Percentiles rank a stretch among this genome's conserved stretches.
Conservation (phyloP, 2,329 filamentous ascomycete genomes). For the Beauveria brongniartii region DNA sequence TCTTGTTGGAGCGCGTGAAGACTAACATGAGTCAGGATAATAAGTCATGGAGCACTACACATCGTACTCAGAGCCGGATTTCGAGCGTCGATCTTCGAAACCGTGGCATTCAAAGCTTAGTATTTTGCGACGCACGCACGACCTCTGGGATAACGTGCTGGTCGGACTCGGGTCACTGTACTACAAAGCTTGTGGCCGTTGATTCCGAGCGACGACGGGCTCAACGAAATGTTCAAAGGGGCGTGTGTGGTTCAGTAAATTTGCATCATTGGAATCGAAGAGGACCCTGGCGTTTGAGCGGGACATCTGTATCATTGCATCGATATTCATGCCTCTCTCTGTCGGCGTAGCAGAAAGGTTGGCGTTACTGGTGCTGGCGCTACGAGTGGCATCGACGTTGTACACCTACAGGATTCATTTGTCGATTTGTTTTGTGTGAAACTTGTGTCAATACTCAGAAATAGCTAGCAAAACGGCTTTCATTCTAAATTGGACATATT, state of each 20-base stretch:
- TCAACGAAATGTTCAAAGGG: not conserved
- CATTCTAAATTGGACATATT: too few relatives aligned
- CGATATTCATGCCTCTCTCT: not conserved
- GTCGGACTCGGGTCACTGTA: constrained; percentile 30
- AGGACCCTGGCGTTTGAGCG: not conserved
- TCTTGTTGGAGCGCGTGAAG: not conserved
- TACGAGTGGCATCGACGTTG: not conserved
- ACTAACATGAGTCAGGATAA: not conserved
- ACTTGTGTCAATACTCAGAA: not conserved
- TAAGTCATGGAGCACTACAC: constrained; percentile 1
- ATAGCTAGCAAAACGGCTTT: not conserved
- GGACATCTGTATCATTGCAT: too few relatives aligned
- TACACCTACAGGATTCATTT: not conserved
- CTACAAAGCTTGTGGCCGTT: constrained; percentile 21
- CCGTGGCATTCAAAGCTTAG: constrained; percentile 12
- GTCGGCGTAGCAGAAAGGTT: not conserved
- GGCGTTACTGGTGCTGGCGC: not conserved
- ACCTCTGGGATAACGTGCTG: constrained; percentile 32
- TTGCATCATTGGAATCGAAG: not conserved
- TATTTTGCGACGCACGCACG: constrained; percentile 26
- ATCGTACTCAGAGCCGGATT: not conserved
- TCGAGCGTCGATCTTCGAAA: not conserved
- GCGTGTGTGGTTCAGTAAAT: not conserved
- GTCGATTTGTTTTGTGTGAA: not conserved
- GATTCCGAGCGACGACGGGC: not conserved